Percentiles rank a stretch among this genome's conserved stretches.
Evolutionary conservation across 176 grass and related monocot genomes (phyloP).

Genomic region (Aegilops speltoides): DNA sequence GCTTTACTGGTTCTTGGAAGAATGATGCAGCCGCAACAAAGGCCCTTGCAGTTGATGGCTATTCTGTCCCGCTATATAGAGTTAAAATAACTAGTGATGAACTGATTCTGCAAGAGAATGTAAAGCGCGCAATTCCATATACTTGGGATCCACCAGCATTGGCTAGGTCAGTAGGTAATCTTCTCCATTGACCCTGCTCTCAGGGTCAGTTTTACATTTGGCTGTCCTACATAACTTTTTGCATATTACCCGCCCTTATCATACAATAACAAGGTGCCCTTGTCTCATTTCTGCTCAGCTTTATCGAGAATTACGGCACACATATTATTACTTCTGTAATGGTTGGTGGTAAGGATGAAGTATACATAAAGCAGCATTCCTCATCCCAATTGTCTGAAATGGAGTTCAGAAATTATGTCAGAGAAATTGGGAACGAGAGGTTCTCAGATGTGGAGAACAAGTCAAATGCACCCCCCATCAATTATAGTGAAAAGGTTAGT

Average conservation of each 20-base stretch:
- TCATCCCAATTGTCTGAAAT: constrained; percentile 84
- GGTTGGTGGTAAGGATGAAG: constrained; percentile 98
- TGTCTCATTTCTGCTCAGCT: constrained; percentile 58
- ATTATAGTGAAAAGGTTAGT: constrained; percentile 94
- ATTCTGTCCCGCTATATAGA: constrained; percentile 59
- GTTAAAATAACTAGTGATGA: constrained; percentile 54
- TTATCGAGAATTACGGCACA: constrained; percentile 94
- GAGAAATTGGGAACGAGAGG: constrained; percentile 84
- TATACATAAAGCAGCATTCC: constrained; percentile 95
- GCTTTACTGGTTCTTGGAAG: constrained; percentile 88
- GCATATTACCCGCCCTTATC: neutral
- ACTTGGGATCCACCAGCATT: constrained; percentile 86
- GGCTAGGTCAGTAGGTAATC: constrained; percentile 99
- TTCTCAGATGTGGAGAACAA: constrained; percentile 76
- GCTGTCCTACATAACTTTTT: constrained; percentile 7
- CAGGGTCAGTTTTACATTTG: constrained; percentile 47
- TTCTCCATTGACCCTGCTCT: constrained; percentile 63
- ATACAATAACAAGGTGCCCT: constrained; percentile 12
- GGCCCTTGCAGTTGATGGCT: constrained; percentile 81
- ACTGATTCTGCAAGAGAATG: constrained; percentile 50
- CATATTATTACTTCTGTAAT: constrained; percentile 93
- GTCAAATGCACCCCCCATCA: constrained; percentile 45
- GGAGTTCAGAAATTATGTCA: constrained; percentile 92
- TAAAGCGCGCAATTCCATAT: constrained; percentile 68
- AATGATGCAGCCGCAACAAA: constrained; percentile 72